These are phyloP conservation scores for Panaeolus cyanescens DNA, from an alignment of 768 basidiomycete species.

Conservation along the genomic window DNA sequence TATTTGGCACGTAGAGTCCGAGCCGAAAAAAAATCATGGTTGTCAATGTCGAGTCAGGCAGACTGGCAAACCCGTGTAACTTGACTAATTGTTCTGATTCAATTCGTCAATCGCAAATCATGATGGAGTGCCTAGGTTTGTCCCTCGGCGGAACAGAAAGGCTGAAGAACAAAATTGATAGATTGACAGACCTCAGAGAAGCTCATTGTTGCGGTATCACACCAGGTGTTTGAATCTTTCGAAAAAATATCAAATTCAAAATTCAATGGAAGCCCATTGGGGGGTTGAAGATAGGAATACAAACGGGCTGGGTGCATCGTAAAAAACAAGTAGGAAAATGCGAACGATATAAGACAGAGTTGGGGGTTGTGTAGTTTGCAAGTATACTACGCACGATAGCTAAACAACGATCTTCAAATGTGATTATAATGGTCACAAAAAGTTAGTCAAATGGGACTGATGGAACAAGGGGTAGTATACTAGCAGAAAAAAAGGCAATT, in stretches of 20 bases:
- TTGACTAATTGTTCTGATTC: too few relatives aligned
- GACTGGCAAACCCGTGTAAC: too few relatives aligned
- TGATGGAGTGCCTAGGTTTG: too few relatives aligned
- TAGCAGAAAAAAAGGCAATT: background rate
- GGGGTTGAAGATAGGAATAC: background rate
- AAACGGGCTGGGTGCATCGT: background rate
- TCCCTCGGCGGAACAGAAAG: too few relatives aligned
- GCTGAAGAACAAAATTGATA: background rate
- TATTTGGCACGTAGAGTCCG: too few relatives aligned
- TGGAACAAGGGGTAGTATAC: background rate
- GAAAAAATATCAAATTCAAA: background rate
- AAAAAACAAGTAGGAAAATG: background rate
- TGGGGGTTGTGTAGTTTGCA: background rate
- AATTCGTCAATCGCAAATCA: background rate
- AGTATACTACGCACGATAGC: background rate
- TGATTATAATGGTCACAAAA: background rate
- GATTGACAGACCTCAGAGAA: background rate
- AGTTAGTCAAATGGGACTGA: background rate
- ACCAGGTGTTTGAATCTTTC: background rate
- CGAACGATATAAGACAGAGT: background rate
- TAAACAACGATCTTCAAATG: background rate
- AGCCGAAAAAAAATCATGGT: too few relatives aligned
- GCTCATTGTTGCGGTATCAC: background rate
- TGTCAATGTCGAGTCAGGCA: too few relatives aligned
- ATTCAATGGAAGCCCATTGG: background rate